phyloP scores from a whole-genome alignment of 192 early-diverging fungal genomes.

The Rhizophagus prolifer region DNA sequence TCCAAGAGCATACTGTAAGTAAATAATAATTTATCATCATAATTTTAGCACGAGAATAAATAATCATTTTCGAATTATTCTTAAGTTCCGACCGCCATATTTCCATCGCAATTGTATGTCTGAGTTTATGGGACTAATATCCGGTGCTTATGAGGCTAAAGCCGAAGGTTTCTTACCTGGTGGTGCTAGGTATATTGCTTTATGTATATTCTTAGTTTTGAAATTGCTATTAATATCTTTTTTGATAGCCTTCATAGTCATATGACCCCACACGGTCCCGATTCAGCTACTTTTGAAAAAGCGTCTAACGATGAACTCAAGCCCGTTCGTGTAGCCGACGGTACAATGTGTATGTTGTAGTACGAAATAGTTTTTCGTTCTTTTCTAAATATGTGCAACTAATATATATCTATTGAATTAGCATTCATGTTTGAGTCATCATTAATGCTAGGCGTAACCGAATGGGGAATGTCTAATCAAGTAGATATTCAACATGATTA shows the following conservation, averaged over 20 bases:
- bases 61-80: background rate
- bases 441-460: constrained; percentile 74
- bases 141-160: constrained; percentile 92
- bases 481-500: constrained; percentile 83
- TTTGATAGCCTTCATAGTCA: constrained; percentile 59
- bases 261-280: constrained; percentile 95
- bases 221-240: background rate
- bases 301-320: constrained; percentile 69
- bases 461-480: constrained; percentile 75
- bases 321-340: constrained; percentile 80
- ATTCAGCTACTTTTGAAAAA: constrained; percentile 70
- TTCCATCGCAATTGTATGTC: constrained; percentile 98
- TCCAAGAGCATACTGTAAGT: constrained; percentile 84
- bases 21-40: background rate
- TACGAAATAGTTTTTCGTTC: background rate
- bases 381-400: background rate
- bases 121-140: constrained; percentile 97
- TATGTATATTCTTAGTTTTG: background rate
- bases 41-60: background rate
- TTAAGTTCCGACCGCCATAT: constrained; percentile 85
- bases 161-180: constrained; percentile 88
- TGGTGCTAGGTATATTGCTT: constrained; percentile 62
- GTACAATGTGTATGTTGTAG: constrained; percentile 41
- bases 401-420: constrained; percentile 36
- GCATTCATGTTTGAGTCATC: constrained; percentile 96